Evolutionary conservation across 139 green algal species (phyloP).

Genomic region (Desmodesmus armatus): DNA sequence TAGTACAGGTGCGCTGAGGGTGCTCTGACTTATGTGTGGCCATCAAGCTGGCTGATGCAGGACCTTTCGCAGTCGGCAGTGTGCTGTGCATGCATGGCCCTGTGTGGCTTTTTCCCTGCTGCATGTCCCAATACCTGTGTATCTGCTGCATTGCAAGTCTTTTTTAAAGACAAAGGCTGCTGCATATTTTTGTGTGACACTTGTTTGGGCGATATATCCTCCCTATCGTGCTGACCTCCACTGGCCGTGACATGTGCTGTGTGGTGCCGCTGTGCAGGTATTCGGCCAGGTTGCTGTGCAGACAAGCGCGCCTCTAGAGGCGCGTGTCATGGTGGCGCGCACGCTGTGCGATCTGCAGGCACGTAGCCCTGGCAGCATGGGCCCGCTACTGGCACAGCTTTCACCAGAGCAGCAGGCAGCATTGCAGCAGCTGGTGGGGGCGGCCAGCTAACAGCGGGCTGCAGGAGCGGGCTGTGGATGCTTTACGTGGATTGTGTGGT

Average conservation of each 20-base stretch:
- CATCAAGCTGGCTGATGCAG: too few relatives aligned
- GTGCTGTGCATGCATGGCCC: not conserved
- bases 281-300: conserved; percentile 54
- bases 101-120: conserved; percentile 5
- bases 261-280: conserved; percentile 28
- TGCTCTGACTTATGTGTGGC: not conserved
- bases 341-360: conserved; percentile 46
- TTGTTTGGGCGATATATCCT: too few relatives aligned
- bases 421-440: conserved; percentile 35
- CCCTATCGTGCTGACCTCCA: too few relatives aligned
- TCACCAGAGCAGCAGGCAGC: conserved; percentile 53
- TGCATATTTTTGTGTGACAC: too few relatives aligned
- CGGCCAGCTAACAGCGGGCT: not conserved
- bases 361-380: conserved; percentile 48
- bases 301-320: conserved; percentile 24
- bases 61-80: too few relatives aligned
- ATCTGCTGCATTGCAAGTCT: too few relatives aligned
- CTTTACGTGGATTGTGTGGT: too few relatives aligned
- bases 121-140: too few relatives aligned
- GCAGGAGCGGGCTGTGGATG: too few relatives aligned
- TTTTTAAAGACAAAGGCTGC: too few relatives aligned
- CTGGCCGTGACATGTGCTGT: too few relatives aligned
- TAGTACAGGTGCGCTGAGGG: conserved; percentile 34
- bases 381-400: conserved; percentile 45
- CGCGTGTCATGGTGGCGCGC: conserved; percentile 5